These are phyloP conservation scores for Oryza rufipogon DNA, from an alignment of 176 grass and related monocot genomes.

Conservation along the genomic window DNA sequence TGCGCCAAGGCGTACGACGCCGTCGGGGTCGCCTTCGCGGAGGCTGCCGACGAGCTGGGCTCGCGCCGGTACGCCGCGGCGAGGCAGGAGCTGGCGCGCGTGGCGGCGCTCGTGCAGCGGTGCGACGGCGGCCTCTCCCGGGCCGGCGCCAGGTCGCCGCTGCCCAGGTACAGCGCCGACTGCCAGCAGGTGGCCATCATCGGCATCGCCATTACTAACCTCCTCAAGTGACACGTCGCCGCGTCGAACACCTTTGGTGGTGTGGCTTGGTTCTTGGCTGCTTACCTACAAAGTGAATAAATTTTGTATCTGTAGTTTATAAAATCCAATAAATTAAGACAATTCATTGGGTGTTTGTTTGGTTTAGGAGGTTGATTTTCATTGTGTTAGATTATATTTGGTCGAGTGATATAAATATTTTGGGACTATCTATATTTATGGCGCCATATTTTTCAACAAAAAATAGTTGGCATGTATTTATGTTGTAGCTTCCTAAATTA, in stretches of 20 bases:
- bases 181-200: slow-evolving; percentile 44
- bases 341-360: too few species aligned
- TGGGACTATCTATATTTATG: too few species aligned
- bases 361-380: too few species aligned
- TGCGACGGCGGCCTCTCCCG: slow-evolving; percentile 37
- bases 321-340: too few species aligned
- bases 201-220: slow-evolving; percentile 39
- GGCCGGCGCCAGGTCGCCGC: slow-evolving; percentile 11
- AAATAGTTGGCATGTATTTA: too few species aligned
- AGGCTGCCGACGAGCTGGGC: slow-evolving; percentile 41
- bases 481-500: too few species aligned
- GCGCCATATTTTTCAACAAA: too few species aligned
- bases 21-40: slow-evolving; percentile 37
- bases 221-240: slow-evolving; percentile 37
- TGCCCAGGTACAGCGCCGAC: slow-evolving; percentile 33
- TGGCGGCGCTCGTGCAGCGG: slow-evolving; percentile 4
- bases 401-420: neutral
- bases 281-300: too few species aligned
- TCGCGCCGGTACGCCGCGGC: slow-evolving; percentile 30
- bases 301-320: too few species aligned
- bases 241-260: neutral
- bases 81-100: slow-evolving; percentile 14
- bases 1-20: slow-evolving; percentile 44
- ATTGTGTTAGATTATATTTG: too few species aligned
- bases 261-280: neutral